Base-by-base conservation (phyloP, 306 rosid species). In the Quercus agrifolia region DNA sequence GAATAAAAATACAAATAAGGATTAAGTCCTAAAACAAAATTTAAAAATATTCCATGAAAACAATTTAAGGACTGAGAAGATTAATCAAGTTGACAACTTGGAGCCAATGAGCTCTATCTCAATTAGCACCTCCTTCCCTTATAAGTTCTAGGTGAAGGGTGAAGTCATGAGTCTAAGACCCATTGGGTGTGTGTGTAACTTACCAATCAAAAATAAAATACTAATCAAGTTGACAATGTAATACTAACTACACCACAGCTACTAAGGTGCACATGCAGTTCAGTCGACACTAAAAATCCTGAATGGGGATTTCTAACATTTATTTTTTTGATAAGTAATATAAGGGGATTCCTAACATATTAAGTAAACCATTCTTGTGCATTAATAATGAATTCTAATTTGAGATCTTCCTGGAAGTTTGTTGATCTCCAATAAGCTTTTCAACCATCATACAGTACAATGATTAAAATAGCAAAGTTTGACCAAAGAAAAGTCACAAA, bases 181-280 rank as follows among this genome's bases (percentile, higher is more conserved):
- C 11, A 41, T 41, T 41, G 46, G 46, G 12, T 8, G 3, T 41
- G 46, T 8, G 46, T 8, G 12, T 8, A 2, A 41, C 12, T 41
- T 41, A 41, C 46, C 46, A 41, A 41, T 41, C 46, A 41, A 44
- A 27, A 55, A 14, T 4, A 21, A 63, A 54, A 74, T 25, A 62
- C 49, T 70, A 64, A 52, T 66, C 77, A 63, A 69, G 35, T 51
- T 73, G 70, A 76, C 38, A 27, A 63, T 28, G 17, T 28, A 28
- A 14, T 71, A 79, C 51, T 33, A 23, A 27, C 31, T 23, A 51
- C 55, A 71, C 66, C 35, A 59, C 61, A 59, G 49, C 25, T 63
- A 69, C 62, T 35, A 74, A 17, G 62, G 69, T 21, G 76, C 77
- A 80, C 67, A 21, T 78, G 74, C 30, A 27, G 69, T 14, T 17